Base-by-base conservation (phyloP, 164 flowering plant genomes). In the Akebia trifoliata region DNA sequence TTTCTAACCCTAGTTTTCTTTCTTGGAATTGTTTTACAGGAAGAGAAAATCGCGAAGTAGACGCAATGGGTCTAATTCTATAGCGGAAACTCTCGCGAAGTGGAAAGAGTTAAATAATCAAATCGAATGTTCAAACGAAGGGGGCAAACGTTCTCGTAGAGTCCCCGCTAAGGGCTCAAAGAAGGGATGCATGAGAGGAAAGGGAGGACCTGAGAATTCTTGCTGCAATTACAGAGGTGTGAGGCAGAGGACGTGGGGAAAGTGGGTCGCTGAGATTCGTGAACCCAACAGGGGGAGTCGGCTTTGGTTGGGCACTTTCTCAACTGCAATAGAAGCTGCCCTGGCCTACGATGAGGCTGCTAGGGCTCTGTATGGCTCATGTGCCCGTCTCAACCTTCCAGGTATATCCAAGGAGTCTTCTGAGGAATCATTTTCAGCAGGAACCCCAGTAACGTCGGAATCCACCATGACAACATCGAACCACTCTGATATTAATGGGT, bases 161-260 rank as follows among this genome's bases (percentile, higher is more conserved):
- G 79, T 56, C 0, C 91, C 85, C 18, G 89, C 91, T 1, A 84
- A 86, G 68, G 94, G 95, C 1, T 90, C 92, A 1, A 89, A 77
- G 61, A 89, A 83, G 43, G 97, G 97, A 0, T 89, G 94, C 62
- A 86, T 89, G 94, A 81, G 75, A 63, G 94, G 97, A 1, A 87
- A 87, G 62, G 95, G 97, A 12, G 95, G 97, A 12, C 97, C 90
- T 0, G 83, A 81, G 34, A 90, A 90, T 31, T 44, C 73, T 0
- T 31, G 15, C 0, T 80, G 85, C 50, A 75, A 67, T 9, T 90
- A 72, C 79, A 76, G 97, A 61, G 95, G 97, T 1, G 95, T 87
- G 2, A 69, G 97, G 65, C 97, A 90, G 74, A 75, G 95, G 62
- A 85, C 90, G 0, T 89, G 91, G 91, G 96, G 94, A 1, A 86